A percentile compares a stretch with the other conserved stretches of the same genome.
These are phyloP conservation scores for Zygosaccharomyces siamensis DNA, from an alignment of 805 yeast species.

Conservation along the genomic window DNA sequence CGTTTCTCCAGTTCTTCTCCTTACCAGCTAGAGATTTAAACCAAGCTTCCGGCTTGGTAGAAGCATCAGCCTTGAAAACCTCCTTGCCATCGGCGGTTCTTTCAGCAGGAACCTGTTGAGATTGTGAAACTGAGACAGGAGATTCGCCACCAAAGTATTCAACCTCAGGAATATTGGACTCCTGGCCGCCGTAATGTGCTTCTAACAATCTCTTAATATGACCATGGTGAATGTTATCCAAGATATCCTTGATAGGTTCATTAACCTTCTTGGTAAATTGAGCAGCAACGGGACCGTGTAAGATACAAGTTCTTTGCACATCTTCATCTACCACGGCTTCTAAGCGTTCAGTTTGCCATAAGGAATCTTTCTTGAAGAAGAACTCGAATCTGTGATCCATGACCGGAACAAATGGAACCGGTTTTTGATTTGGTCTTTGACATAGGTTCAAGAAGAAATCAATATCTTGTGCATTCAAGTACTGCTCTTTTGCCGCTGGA, in stretches of 20 bases:
- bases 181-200: constrained; percentile 69
- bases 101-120: constrained; percentile 12
- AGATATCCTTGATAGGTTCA: constrained; percentile 87
- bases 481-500: constrained; percentile 73
- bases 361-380: constrained; percentile 96
- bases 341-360: constrained; percentile 97
- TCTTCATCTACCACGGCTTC: constrained; percentile 95
- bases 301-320: constrained; percentile 97
- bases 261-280: constrained; percentile 79
- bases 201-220: constrained; percentile 67
- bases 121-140: constrained; percentile 36
- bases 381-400: constrained; percentile 91
- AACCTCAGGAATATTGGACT: constrained; percentile 71
- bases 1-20: constrained; percentile 81
- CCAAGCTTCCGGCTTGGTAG: constrained; percentile 54
- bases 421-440: constrained; percentile 83
- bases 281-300: constrained; percentile 98
- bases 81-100: constrained; percentile 33
- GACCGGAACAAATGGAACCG: constrained; percentile 96
- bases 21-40: constrained; percentile 75
- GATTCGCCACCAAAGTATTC: constrained; percentile 80
- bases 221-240: constrained; percentile 86
- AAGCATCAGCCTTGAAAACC: constrained; percentile 39
- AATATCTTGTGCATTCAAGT: constrained; percentile 90
- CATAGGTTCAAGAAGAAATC: constrained; percentile 86